Percentiles rank a stretch among this genome's conserved stretches.
Evolutionary conservation across 2,329 filamentous ascomycete species (phyloP).

Genomic region (Fusarium cicatricum): DNA sequence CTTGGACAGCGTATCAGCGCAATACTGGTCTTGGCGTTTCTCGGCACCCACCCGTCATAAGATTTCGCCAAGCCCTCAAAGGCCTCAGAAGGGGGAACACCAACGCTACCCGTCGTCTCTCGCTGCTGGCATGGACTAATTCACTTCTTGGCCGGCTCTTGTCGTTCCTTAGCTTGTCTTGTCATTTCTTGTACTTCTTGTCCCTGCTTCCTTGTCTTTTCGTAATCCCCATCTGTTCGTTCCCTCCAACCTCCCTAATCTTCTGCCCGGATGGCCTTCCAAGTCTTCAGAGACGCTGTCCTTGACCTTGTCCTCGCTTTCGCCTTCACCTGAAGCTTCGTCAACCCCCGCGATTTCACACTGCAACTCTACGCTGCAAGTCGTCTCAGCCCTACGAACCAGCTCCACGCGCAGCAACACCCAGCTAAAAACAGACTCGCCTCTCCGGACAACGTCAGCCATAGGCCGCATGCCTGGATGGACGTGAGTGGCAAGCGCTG

Average conservation of each 20-base stretch:
- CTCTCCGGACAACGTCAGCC: slow-evolving; percentile 7
- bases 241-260: slow-evolving; percentile 10
- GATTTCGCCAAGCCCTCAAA: slow-evolving; percentile 46
- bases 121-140: slow-evolving; percentile 33
- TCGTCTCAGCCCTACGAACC: slow-evolving; percentile 8
- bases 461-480: slow-evolving; percentile 32
- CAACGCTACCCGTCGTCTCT: slow-evolving; percentile 39
- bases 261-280: slow-evolving; percentile 27
- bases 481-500: slow-evolving; percentile 31
- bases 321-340: slow-evolving; percentile 19
- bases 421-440: background rate
- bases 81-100: slow-evolving; percentile 43
- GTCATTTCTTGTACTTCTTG: slow-evolving; percentile 23
- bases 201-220: slow-evolving; percentile 22
- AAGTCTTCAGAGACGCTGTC: slow-evolving; percentile 21
- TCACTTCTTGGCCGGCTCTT: slow-evolving; percentile 29
- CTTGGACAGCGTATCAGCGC: slow-evolving; percentile 43
- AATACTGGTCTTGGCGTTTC: slow-evolving; percentile 43
- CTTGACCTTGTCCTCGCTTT: slow-evolving; percentile 19
- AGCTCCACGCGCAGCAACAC: slow-evolving; percentile 4
- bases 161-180: slow-evolving; percentile 23
- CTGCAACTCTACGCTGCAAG: slow-evolving; percentile 2
- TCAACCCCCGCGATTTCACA: background rate
- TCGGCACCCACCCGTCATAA: slow-evolving; percentile 44
- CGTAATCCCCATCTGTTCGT: slow-evolving; percentile 22